These are phyloP conservation scores for Hirsutella minnesotensis DNA, from an alignment of 2,329 filamentous ascomycete species.

Conservation along the genomic window DNA sequence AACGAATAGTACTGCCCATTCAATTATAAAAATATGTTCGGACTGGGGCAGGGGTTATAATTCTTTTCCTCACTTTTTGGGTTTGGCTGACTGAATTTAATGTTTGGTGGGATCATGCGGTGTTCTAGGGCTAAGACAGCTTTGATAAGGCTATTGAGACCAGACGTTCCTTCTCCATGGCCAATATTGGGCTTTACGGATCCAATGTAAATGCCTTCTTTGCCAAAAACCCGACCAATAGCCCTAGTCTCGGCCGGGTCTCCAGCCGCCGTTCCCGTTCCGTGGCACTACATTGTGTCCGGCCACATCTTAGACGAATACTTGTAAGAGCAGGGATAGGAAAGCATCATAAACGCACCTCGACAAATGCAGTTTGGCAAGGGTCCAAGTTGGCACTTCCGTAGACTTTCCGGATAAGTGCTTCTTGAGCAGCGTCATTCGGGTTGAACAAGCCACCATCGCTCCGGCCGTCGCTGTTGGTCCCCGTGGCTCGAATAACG, in stretches of 20 bases:
- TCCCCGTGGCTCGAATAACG: slow-evolving; percentile 15
- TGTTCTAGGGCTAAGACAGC: slow-evolving; percentile 14
- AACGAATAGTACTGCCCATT: slow-evolving; percentile 9
- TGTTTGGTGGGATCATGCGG: slow-evolving; percentile 11
- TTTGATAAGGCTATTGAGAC: slow-evolving; percentile 16
- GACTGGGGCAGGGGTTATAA: no score
- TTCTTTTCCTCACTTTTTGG: slow-evolving; percentile 3
- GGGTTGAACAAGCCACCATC: slow-evolving; percentile 30
- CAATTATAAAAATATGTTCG: no score
- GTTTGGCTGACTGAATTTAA: slow-evolving; percentile 10
- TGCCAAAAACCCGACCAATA: slow-evolving; percentile 16
- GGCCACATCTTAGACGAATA: no score
- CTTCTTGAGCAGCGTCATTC: slow-evolving; percentile 4
- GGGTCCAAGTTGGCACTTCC: no score
- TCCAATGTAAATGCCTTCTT: slow-evolving; percentile 9
- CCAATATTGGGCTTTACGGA: slow-evolving; percentile 18
- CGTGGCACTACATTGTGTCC: slow-evolving; percentile 9
- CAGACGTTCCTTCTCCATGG: slow-evolving; percentile 15
- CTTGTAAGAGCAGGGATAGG: no score
- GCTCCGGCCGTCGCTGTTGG: slow-evolving; percentile 25
- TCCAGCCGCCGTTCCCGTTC: slow-evolving; percentile 25
- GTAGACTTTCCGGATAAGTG: no score
- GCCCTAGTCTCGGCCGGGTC: slow-evolving; percentile 25
- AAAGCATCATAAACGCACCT: no score
- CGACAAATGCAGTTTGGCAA: slow-evolving; percentile 3